phyloP scores from a whole-genome alignment of 805 yeast species.

The Pichia membranifaciens region DNA sequence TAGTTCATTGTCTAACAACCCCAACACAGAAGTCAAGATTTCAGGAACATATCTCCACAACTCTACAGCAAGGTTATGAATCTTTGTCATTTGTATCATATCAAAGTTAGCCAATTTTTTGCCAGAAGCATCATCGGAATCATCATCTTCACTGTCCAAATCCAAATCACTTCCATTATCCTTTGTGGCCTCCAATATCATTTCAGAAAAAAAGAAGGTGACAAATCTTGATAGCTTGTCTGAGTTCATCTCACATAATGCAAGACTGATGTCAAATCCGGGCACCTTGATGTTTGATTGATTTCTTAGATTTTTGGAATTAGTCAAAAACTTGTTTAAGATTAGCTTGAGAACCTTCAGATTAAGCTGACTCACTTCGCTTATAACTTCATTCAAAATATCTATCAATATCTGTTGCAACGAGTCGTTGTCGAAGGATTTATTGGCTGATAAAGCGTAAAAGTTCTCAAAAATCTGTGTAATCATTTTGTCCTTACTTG shows the following conservation, averaged over 20 bases:
- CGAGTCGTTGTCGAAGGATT: constrained; percentile 29
- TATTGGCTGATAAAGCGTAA: constrained; percentile 45
- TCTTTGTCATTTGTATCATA: constrained; percentile 44
- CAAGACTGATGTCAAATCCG: constrained; percentile 58
- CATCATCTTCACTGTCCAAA: constrained; percentile 24
- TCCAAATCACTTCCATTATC: constrained; percentile 59
- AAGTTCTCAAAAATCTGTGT: constrained; percentile 53
- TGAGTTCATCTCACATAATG: constrained; percentile 61
- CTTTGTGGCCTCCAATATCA: constrained; percentile 46
- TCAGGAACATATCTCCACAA: constrained; percentile 80
- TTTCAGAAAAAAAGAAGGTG: constrained; percentile 75
- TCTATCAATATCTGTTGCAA: constrained; percentile 62
- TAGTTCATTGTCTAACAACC: constrained; percentile 73
- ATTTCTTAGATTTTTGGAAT: constrained; percentile 22
- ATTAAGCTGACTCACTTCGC: constrained; percentile 65
- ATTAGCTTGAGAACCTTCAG: constrained; percentile 54
- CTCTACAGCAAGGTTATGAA: constrained; percentile 58
- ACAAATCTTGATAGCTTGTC: constrained; percentile 72
- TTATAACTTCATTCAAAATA: constrained; percentile 65
- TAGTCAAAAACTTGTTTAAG: constrained; percentile 52
- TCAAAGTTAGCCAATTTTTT: constrained; percentile 1
- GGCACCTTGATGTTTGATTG: constrained; percentile 34
- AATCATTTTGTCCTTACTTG: constrained; percentile 51
- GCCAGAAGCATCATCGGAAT: constrained; percentile 34
- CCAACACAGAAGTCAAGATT: constrained; percentile 64